Conservation (phyloP, 2,329 filamentous ascomycete genomes). For the Neofusicoccum sp. region DNA sequence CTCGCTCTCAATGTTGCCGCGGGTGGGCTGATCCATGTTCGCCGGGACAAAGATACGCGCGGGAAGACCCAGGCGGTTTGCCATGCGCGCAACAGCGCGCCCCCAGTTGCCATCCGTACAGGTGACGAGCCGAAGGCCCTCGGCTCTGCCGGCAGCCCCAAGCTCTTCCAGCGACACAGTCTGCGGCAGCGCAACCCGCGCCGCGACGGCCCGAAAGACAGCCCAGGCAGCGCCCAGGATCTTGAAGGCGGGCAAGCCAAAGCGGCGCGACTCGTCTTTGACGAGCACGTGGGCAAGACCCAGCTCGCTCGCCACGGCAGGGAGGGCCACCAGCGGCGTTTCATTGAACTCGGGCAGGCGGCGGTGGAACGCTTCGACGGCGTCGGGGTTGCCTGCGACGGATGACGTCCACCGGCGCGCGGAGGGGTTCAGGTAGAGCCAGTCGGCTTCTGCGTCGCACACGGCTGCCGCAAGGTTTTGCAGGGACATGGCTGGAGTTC, state of each 20-base stretch:
- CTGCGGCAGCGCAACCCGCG: constrained; percentile 47
- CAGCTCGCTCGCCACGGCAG: constrained; percentile 59
- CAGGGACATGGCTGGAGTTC: constrained; percentile 4
- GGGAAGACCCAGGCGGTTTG: constrained; percentile 57
- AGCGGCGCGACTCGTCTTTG: constrained; percentile 71
- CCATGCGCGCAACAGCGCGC: constrained; percentile 71
- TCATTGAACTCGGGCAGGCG: constrained; percentile 59
- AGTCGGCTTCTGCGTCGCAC: constrained; percentile 1
- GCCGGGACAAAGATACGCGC: constrained; percentile 65
- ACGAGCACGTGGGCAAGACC: constrained; percentile 55
- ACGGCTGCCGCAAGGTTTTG: background rate
- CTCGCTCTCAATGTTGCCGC: constrained; percentile 60
- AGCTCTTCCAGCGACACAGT: constrained; percentile 50
- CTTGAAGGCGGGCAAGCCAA: constrained; percentile 76
- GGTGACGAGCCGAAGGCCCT: constrained; percentile 56
- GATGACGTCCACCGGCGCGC: constrained; percentile 29
- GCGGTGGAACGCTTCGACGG: constrained; percentile 55
- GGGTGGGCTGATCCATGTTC: constrained; percentile 58
- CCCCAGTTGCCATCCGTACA: constrained; percentile 80
- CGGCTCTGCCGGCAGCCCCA: constrained; percentile 33
- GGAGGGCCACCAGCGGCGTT: constrained; percentile 59
- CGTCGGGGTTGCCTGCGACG: constrained; percentile 4
- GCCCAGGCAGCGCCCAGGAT: constrained; percentile 80
- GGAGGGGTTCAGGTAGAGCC: constrained; percentile 33
- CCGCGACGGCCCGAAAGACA: constrained; percentile 59